These are phyloP conservation scores for Cruciata laevipes DNA, from an alignment of 257 asterid species.

Conservation along the genomic window DNA sequence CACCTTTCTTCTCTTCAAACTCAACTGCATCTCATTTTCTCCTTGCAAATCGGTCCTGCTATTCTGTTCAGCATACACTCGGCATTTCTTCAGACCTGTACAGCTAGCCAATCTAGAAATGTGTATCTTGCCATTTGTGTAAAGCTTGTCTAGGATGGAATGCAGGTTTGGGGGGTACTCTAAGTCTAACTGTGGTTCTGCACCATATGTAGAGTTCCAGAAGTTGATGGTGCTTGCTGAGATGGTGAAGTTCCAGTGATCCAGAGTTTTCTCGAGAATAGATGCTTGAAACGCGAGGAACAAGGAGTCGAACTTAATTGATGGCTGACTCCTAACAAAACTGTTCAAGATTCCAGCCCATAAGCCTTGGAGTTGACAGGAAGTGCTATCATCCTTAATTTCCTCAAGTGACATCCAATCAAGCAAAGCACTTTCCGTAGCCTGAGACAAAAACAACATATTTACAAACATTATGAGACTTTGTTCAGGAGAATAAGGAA, in stretches of 20 bases:
- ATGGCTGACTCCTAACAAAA: slow-evolving; percentile 46
- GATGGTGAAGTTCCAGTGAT: slow-evolving; percentile 54
- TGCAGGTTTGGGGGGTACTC: slow-evolving; percentile 59
- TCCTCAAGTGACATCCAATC: slow-evolving; percentile 54
- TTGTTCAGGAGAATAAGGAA: slow-evolving; percentile 5
- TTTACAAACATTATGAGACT: neutral
- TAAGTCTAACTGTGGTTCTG: slow-evolving; percentile 46
- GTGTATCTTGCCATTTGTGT: slow-evolving; percentile 48
- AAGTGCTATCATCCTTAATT: slow-evolving; percentile 30
- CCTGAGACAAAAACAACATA: neutral
- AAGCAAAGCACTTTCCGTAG: slow-evolving; percentile 41
- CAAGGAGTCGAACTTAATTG: slow-evolving; percentile 43
- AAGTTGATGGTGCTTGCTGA: slow-evolving; percentile 45
- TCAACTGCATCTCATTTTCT: slow-evolving; percentile 10
- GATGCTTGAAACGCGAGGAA: slow-evolving; percentile 49
- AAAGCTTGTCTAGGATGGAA: slow-evolving; percentile 58
- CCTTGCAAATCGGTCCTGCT: slow-evolving; percentile 30
- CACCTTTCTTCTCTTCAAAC: slow-evolving; percentile 39
- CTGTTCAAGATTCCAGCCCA: slow-evolving; percentile 49
- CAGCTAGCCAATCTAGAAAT: slow-evolving; percentile 22
- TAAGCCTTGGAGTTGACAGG: slow-evolving; percentile 37
- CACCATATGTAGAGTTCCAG: slow-evolving; percentile 71
- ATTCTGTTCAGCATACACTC: slow-evolving; percentile 30
- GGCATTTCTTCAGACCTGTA: slow-evolving; percentile 6
- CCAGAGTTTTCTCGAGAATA: slow-evolving; percentile 57